phyloP scores from a whole-genome alignment of 2,329 filamentous ascomycete genomes.

The Cordyceps tenuipes region DNA sequence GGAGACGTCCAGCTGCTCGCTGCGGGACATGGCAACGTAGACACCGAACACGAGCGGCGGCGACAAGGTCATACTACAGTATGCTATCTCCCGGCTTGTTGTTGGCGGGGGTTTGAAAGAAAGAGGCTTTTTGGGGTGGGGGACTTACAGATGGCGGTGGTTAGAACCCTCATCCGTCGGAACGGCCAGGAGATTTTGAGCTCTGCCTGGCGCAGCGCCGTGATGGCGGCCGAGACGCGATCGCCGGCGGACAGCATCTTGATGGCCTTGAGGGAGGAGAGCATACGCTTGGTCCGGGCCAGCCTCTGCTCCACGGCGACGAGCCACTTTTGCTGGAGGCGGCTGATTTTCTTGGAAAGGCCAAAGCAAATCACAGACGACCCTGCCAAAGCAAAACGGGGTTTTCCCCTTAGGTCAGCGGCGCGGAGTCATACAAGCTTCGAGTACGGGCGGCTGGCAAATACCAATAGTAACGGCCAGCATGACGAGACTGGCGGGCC shows the following conservation, averaged over 20 bases:
- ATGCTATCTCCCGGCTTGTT: background rate
- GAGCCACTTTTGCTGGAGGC: background rate
- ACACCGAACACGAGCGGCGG: constrained; percentile 1
- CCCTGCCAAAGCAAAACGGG: background rate
- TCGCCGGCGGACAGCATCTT: constrained; percentile 1
- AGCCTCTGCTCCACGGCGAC: background rate
- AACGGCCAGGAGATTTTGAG: background rate
- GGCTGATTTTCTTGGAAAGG: background rate
- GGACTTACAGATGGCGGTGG: background rate
- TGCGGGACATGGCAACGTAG: background rate
- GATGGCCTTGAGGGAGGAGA: constrained; percentile 3
- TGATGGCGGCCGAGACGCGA: background rate
- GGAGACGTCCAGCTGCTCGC: background rate
- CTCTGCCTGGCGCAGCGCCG: background rate
- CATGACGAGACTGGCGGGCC: background rate
- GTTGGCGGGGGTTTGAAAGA: background rate
- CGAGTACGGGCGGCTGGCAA: background rate
- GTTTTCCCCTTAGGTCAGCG: background rate
- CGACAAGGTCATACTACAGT: constrained; percentile 1
- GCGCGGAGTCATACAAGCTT: background rate
- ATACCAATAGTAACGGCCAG: constrained; percentile 2
- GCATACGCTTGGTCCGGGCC: background rate
- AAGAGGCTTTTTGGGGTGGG: too few relatives aligned
- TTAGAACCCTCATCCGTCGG: background rate
- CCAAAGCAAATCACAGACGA: background rate